Base-by-base conservation (phyloP, 495 filamentous ascomycete species). In the Podospora pseudocomata region DNA sequence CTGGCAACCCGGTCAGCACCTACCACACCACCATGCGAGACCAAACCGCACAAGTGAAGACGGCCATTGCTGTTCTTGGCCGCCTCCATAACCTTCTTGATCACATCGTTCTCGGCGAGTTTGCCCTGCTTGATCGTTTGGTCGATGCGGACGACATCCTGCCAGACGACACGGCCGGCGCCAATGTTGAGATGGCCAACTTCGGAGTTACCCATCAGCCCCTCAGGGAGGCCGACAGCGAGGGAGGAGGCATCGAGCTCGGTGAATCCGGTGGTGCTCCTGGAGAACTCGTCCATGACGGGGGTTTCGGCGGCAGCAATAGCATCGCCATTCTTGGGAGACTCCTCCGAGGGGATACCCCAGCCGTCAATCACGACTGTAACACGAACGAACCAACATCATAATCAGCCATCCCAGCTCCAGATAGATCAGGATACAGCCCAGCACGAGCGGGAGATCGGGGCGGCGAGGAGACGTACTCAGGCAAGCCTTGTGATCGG, bases 121-220 rank as follows among this genome's bases (percentile, higher is more conserved):
- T 96, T 89, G 34, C 86, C 88, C 74, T 94, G 94, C 87, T 96
- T 97, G 80, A 98, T 88, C 19, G 91, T 91, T 81, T 91, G 90
- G 80, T 98, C 95, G 80, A 99, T 99, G 74, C 95, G 91, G 68
- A 99, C 95, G 68, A 96, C 96, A 83, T 99, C 95, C 80, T 99
- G 95, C 95, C 95, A 99, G 73, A 99, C 95, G 55, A 99, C 96
- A 78, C 95, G 86, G 57, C 95, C 95, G 68, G 95, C 95, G 76
- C 95, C 95, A 80, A 99, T 98, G 84, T 99, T 99, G 80, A 99
- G 80, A 80, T 99, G 95, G 53, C 95, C 95, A 72, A 99, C 95
- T 80, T 99, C 95, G 76, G 91, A 95, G 83, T 99, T 99, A 49
- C 95, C 95, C 95, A 99, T 99, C 68, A 99, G 84, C 54, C 95